Base-by-base conservation (phyloP, 352 stramenopile genomes). In the Globisporangium uncinulatum region DNA sequence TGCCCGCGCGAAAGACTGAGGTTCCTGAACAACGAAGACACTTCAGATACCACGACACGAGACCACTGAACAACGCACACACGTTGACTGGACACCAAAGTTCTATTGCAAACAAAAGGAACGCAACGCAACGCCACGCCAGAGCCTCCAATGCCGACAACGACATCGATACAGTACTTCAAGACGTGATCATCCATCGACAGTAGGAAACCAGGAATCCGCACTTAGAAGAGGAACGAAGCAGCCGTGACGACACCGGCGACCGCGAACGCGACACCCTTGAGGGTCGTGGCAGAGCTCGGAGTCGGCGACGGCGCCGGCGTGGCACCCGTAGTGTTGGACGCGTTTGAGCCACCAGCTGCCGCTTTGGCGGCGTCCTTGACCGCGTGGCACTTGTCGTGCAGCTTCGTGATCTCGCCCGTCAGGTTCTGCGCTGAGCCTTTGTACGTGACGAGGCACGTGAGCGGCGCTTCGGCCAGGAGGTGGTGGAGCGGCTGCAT, bases 401-500 rank as follows among this genome's bases (percentile, higher is more conserved):
- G 78, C n/a, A 89, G 44, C 5, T 66, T 54, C 13, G 48, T 60
- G 52, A 86, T 48, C 46, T 81, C 67, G 1, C 60, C 58, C 13
- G 65, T 69, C 7, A 86, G 61, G 50, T 84, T 79, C 39, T 69
- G 63, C 17, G 52, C 58, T 17, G 62, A 56, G 42, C 75, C 78
- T 11, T 74, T 44, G 63, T 79, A 83, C 37, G 49, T 69, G 46
- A 83, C 73, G 46, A 74, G 56, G 49, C 76, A 86, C 59, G 74
- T 67, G 0, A 51, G 67, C 36, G 71, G 69, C 31, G 72, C 48
- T 2, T 62, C 59, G 20, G 62, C 54, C 60, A 87, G 67, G 21
- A 83, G 50, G 48, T 63, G 65, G 64, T 89, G 79, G n/a, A 89
- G 31, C 7, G 79, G 79, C 21, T 71, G 66, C 37, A 89, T 70